These are phyloP conservation scores for Cicer yamashitae DNA, from an alignment of 306 rosid species.

Conservation along the genomic window DNA sequence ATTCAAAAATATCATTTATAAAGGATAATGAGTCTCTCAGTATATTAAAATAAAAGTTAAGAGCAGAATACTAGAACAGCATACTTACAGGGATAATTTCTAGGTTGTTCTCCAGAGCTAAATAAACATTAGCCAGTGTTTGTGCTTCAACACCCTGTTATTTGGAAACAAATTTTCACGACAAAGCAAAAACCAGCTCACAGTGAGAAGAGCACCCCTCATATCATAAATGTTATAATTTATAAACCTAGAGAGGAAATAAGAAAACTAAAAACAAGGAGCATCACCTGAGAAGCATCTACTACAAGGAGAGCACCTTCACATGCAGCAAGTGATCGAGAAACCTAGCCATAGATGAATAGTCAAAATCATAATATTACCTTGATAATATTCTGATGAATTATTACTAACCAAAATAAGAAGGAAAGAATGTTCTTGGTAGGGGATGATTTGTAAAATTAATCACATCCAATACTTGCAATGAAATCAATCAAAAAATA, in stretches of 20 bases:
- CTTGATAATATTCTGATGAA: neutral
- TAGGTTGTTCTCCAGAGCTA: conserved; percentile 85
- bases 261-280: conserved; percentile 8
- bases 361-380: conserved; percentile 33
- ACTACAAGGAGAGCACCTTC: conserved; percentile 97
- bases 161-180: conserved; percentile 28
- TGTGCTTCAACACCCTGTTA: conserved; percentile 95
- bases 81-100: conserved; percentile 86
- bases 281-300: conserved; percentile 90
- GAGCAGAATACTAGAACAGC: conserved; percentile 28
- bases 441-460: neutral
- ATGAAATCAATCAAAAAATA: conserved; percentile 23
- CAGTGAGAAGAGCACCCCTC: conserved; percentile 23
- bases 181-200: conserved; percentile 27
- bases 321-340: conserved; percentile 94
- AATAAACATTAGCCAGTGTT: conserved; percentile 90
- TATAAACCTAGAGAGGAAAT: conserved; percentile 28
- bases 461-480: conserved; percentile 18
- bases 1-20: conserved; percentile 19
- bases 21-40: conserved; percentile 20
- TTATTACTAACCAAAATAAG: neutral
- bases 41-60: conserved; percentile 12
- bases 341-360: conserved; percentile 63
- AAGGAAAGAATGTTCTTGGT: neutral
- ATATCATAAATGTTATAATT: conserved; percentile 10